Percentiles rank a stretch among this genome's conserved stretches.
Conservation (phyloP, 192 early-diverging fungal genomes). For the Powellomyces hirtus region DNA sequence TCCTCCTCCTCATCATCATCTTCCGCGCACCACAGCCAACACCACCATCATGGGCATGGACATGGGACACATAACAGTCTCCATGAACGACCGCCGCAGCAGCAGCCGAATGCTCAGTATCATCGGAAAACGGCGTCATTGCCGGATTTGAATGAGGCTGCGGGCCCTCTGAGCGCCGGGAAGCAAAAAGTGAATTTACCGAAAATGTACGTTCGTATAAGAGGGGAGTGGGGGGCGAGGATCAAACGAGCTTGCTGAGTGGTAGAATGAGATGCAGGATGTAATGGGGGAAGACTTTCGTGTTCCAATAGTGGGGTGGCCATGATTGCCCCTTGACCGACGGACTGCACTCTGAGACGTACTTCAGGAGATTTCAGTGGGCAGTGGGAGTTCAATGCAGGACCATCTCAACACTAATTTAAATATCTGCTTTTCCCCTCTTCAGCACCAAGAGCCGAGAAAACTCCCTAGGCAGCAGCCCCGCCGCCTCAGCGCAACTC, state of each 20-base stretch:
- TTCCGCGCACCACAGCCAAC: not conserved
- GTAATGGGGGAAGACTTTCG: no score
- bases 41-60: not conserved
- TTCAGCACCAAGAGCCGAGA: conserved; percentile 10
- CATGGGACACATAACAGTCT: no score
- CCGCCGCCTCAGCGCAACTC: not conserved
- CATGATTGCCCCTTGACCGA: no score
- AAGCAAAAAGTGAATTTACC: not conserved
- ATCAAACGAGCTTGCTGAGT: no score
- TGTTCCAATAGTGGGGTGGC: no score
- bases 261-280: no score
- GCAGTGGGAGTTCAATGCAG: not conserved
- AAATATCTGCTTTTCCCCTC: not conserved
- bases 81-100: no score
- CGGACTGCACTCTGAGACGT: no score
- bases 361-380: not conserved
- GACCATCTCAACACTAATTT: not conserved
- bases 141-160: not conserved
- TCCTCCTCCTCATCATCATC: not conserved
- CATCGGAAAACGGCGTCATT: not conserved
- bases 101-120: not conserved
- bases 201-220: not conserved
- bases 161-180: not conserved
- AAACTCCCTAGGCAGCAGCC: not conserved
- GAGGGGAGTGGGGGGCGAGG: not conserved